Conservation (phyloP, 768 basidiomycete genomes). For the Suillus lakei region DNA sequence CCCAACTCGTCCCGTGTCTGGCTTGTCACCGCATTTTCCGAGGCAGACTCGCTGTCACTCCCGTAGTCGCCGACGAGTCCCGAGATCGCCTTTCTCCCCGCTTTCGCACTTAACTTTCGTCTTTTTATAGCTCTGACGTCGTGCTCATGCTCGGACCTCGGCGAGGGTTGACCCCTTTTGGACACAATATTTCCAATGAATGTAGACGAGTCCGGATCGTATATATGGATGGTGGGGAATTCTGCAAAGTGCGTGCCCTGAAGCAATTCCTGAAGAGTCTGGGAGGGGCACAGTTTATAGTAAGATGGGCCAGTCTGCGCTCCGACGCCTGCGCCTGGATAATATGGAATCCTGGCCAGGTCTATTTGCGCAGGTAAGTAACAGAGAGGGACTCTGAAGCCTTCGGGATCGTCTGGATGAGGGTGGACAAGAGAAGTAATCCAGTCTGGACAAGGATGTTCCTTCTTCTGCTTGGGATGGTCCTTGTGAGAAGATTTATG, state of each 20-base stretch:
- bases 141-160: conserved; percentile 13
- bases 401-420: conserved; percentile 58
- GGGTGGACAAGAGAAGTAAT: conserved; percentile 54
- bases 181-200: conserved; percentile 69
- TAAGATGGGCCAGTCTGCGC: conserved; percentile 35
- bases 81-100: conserved; percentile 58
- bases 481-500: conserved; percentile 37
- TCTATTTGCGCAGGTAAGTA: conserved; percentile 56
- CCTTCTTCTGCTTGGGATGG: conserved; percentile 45
- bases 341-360: conserved; percentile 14
- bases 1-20: conserved; percentile 18
- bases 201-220: conserved; percentile 53
- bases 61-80: conserved; percentile 67
- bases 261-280: conserved; percentile 53
- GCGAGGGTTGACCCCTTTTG: conserved; percentile 45
- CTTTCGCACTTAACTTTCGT: conserved; percentile 55
- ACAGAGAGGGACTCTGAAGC: conserved; percentile 61
- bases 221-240: conserved; percentile 82
- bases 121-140: conserved; percentile 52
- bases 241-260: conserved; percentile 75
- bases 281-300: conserved; percentile 58
- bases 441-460: conserved; percentile 57
- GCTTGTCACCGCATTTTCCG: conserved; percentile 18
- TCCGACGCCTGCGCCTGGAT: conserved; percentile 4
- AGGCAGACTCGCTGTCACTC: conserved; percentile 49